These are phyloP conservation scores for Ganoderma sp. DNA, from an alignment of 1,284 basidiomycete species.

Conservation along the genomic window DNA sequence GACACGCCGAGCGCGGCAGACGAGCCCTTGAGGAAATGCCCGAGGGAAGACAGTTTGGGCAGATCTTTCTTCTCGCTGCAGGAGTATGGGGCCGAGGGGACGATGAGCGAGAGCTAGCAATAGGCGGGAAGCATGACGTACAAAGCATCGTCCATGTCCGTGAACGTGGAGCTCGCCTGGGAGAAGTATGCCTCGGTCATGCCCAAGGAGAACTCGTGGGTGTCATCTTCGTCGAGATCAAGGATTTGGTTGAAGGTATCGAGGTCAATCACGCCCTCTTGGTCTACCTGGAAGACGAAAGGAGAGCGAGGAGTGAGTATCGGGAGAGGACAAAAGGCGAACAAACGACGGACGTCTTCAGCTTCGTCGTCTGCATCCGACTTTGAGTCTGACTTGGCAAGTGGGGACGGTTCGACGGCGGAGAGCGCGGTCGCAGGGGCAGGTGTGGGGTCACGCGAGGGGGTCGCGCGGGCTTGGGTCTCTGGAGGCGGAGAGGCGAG, in stretches of 20 bases:
- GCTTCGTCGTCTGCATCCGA: conserved; percentile 24
- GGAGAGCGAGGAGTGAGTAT: conserved; percentile 5
- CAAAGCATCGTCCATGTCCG: conserved; percentile 80
- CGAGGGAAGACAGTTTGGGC: conserved; percentile 70
- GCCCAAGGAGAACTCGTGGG: conserved; percentile 76
- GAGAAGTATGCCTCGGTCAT: conserved; percentile 85
- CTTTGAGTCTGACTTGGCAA: conserved; percentile 3
- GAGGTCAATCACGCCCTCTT: conserved; percentile 63
- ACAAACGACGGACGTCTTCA: conserved; percentile 26
- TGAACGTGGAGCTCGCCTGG: conserved; percentile 79
- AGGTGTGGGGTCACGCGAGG: conserved; percentile 19
- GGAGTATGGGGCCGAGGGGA: neutral
- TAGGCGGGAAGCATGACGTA: conserved; percentile 50
- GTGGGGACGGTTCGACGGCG: conserved; percentile 1
- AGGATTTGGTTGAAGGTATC: conserved; percentile 85
- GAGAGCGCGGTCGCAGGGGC: conserved; percentile 14
- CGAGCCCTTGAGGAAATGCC: conserved; percentile 95
- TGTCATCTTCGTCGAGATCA: conserved; percentile 88
- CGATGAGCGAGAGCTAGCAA: conserved; percentile 20
- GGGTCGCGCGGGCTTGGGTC: conserved; percentile 13
- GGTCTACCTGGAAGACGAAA: conserved; percentile 20
- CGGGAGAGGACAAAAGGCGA: neutral
- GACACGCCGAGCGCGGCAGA: conserved; percentile 88
- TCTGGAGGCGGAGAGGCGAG: conserved; percentile 27
- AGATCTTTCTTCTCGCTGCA: conserved; percentile 65